A percentile compares a stretch with the other conserved stretches of the same genome.
These are phyloP conservation scores for Nannochloris sp. DNA, from an alignment of 139 green algal species.

Conservation along the genomic window DNA sequence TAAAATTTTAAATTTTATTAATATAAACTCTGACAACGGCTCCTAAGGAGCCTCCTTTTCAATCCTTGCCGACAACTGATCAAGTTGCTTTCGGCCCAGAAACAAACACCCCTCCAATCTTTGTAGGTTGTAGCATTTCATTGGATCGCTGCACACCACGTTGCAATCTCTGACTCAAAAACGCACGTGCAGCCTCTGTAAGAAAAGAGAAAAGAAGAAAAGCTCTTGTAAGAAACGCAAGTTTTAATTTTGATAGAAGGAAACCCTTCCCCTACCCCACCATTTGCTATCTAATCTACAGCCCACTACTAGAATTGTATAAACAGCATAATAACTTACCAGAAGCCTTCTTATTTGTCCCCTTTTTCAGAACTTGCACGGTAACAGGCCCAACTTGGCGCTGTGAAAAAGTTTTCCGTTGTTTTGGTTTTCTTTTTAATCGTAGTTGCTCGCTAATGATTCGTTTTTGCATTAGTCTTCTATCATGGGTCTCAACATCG, in stretches of 20 bases:
- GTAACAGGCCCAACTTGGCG: not conserved
- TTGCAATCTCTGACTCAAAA: not conserved
- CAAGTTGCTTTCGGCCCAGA: too few relatives aligned
- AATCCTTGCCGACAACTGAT: too few relatives aligned
- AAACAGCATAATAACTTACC: too few relatives aligned
- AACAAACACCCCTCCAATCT: not conserved
- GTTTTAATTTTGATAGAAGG: too few relatives aligned
- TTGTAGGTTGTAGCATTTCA: not conserved
- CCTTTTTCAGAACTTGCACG: constrained; percentile 1
- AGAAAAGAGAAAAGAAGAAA: not conserved
- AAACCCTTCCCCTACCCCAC: too few relatives aligned
- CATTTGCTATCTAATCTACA: too few relatives aligned
- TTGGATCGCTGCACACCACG: not conserved
- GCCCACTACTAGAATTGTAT: too few relatives aligned
- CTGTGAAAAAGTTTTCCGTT: not conserved
- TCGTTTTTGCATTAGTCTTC: not conserved
- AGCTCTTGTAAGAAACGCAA: too few relatives aligned
- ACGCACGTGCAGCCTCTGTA: not conserved
- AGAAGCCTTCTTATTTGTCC: not conserved
- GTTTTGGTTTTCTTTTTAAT: not conserved
- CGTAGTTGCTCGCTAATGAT: constrained; percentile 7
- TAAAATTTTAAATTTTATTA: too few relatives aligned
- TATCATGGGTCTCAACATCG: not conserved
- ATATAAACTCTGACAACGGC: too few relatives aligned
- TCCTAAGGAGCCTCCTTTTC: too few relatives aligned